Base-by-base conservation (phyloP, 1,284 basidiomycete species). In the Afroboletus lepidellus region DNA sequence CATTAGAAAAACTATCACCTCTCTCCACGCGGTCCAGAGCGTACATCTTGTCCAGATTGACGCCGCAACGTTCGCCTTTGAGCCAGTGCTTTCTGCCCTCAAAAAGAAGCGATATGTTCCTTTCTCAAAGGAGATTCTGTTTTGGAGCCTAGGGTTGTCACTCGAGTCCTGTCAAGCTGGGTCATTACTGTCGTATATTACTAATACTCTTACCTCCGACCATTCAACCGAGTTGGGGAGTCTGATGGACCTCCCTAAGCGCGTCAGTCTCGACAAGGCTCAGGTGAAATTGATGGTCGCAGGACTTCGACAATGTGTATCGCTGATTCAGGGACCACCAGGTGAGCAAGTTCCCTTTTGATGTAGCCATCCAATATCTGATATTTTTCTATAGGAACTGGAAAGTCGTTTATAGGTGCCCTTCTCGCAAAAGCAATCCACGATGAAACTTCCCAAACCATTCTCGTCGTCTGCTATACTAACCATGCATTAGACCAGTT, bases 401-500 rank as follows among this genome's bases (percentile, higher is more conserved):
- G 85, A 0, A 86, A 86, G 56, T 85, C 83, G 0, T 85, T 85
- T 57, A 80, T 87, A 37, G 84, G 85, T 1, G 76, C 79, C 0
- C 63, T 86, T 1, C 65, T 84, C 0, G 81, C 80, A 0, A 85
- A 85, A 55, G 63, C 72, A 2, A 62, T 85, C 7, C 74, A 84
- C 32, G 74, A 81, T 15, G 59, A 63, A 29, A 77, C 78, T 0
- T 1, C 56, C 0, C 65, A 74, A 46, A 78, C 60, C 1, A 83
- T 85, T 7, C 73, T 85, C 4, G 79, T 85, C 9, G 78, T 83
- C 5, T 85, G 83, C 58, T 85, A 80, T 52, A 86, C 84, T 0
- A 86, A 86, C 48, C 84, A 85, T 51, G 84, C 83, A 0, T 72
- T 86, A 0, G 84, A 85, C 53, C 80, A 85, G 49, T 82, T 86